A percentile compares a stretch with the other conserved stretches of the same genome.
Evolutionary conservation across 2,329 filamentous ascomycete genomes (phyloP).

Genomic region (Aspergillus aculeatinus): DNA sequence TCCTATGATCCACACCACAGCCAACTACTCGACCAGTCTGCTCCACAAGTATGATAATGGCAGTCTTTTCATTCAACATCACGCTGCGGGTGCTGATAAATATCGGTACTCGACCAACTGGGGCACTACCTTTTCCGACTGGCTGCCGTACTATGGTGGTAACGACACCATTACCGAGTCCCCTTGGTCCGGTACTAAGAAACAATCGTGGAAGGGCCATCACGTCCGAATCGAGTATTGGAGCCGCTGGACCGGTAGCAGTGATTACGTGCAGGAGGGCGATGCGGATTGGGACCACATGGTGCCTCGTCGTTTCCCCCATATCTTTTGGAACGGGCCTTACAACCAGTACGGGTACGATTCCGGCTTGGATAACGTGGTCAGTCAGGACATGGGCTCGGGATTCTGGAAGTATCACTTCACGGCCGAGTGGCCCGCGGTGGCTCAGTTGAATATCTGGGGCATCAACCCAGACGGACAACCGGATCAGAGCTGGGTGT

Average conservation of each 20-base stretch:
- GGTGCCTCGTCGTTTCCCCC: slow-evolving; percentile 55
- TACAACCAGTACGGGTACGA: slow-evolving; percentile 66
- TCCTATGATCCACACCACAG: slow-evolving; percentile 58
- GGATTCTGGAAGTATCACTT: slow-evolving; percentile 59
- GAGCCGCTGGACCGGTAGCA: slow-evolving; percentile 58
- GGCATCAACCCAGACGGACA: slow-evolving; percentile 62
- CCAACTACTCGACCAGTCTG: slow-evolving; percentile 58
- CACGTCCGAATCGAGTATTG: slow-evolving; percentile 64
- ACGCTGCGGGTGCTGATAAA: slow-evolving; percentile 60
- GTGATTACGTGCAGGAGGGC: slow-evolving; percentile 58
- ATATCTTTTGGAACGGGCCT: slow-evolving; percentile 60
- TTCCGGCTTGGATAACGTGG: slow-evolving; percentile 54
- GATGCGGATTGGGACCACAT: slow-evolving; percentile 47
- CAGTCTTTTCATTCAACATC: slow-evolving; percentile 53
- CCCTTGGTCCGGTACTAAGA: slow-evolving; percentile 56
- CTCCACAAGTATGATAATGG: slow-evolving; percentile 46
- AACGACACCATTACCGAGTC: slow-evolving; percentile 50
- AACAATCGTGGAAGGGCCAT: slow-evolving; percentile 59
- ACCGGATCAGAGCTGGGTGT: slow-evolving; percentile 59
- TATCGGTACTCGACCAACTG: slow-evolving; percentile 63
- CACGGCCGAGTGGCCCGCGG: slow-evolving; percentile 63
- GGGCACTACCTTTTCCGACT: slow-evolving; percentile 59
- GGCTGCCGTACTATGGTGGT: slow-evolving; percentile 54
- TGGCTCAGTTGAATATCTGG: slow-evolving; percentile 64
- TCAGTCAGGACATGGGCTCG: slow-evolving; percentile 48